Conservation (phyloP, 345 rosid species). For the Isatis tinctoria region DNA sequence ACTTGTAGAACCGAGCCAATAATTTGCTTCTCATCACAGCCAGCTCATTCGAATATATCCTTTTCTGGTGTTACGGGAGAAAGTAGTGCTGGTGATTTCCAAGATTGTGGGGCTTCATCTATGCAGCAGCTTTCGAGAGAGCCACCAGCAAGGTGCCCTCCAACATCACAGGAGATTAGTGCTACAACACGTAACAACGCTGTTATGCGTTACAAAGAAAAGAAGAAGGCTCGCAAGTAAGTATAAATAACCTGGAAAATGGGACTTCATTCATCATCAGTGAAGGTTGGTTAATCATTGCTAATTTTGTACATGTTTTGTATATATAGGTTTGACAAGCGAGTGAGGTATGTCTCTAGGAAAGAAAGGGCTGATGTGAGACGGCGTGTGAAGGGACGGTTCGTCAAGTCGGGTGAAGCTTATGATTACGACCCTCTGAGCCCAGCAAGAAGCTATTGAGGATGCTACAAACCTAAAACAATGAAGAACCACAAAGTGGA, state of each 20-base stretch:
- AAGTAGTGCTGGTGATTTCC: conserved; percentile 63
- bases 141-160: conserved; percentile 65
- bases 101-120: conserved; percentile 81
- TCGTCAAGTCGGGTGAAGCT: conserved; percentile 88
- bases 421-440: conserved; percentile 83
- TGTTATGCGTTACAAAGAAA: conserved; percentile 87
- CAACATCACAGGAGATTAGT: conserved; percentile 54
- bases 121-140: conserved; percentile 61
- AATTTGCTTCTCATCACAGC: conserved; percentile 49
- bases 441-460: conserved; percentile 78
- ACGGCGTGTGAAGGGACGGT: conserved; percentile 88
- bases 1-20: conserved; percentile 77
- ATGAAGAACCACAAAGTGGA: conserved; percentile 8
- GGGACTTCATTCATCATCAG: not conserved
- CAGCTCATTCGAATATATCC: conserved; percentile 61
- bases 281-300: not conserved
- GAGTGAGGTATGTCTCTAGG: conserved; percentile 66
- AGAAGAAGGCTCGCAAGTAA: conserved; percentile 90
- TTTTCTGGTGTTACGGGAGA: conserved; percentile 82
- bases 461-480: not conserved
- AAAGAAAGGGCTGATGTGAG: conserved; percentile 79
- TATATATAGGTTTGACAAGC: conserved; percentile 71
- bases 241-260: conserved; percentile 16
- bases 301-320: not conserved
- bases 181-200: conserved; percentile 68